Conservation (phyloP, 768 basidiomycete genomes). For the Nevesoporus exiguus region DNA sequence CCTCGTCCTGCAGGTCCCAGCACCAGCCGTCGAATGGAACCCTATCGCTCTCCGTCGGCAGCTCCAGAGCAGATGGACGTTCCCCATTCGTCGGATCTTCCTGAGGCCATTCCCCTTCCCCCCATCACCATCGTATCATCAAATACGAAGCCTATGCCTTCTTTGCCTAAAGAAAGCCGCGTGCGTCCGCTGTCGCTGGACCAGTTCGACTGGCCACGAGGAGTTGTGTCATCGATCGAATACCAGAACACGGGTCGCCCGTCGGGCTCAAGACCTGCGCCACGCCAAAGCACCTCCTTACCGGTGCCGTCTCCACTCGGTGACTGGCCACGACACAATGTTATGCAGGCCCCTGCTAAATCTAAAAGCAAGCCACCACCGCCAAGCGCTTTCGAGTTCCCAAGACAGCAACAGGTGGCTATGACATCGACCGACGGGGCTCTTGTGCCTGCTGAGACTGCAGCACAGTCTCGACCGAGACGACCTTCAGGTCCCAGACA, state of each 20-base stretch:
- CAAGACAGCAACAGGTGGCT: not conserved
- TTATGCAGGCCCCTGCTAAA: slow-evolving; percentile 26
- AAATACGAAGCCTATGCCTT: slow-evolving; percentile 13
- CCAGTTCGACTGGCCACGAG: slow-evolving; percentile 7
- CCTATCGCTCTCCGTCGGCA: slow-evolving; percentile 32
- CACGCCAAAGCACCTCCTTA: slow-evolving; percentile 10
- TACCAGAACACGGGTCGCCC: slow-evolving; percentile 33
- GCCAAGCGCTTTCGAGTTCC: slow-evolving; percentile 25
- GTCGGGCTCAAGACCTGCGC: slow-evolving; percentile 1
- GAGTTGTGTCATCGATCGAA: slow-evolving; percentile 24
- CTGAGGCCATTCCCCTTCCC: slow-evolving; percentile 24
- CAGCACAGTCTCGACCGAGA: slow-evolving; percentile 23
- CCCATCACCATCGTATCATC: slow-evolving; percentile 19
- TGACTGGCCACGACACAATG: slow-evolving; percentile 51
- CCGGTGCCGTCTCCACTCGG: slow-evolving; percentile 47
- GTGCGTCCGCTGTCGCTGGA: slow-evolving; percentile 9
- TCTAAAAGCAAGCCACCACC: slow-evolving; percentile 13
- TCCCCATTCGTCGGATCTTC: slow-evolving; percentile 12
- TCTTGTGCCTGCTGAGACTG: not conserved
- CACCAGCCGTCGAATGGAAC: slow-evolving; percentile 48
- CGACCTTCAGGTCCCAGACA: slow-evolving; percentile 34
- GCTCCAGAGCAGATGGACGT: slow-evolving; percentile 23
- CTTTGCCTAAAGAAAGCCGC: slow-evolving; percentile 3
- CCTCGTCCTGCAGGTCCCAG: slow-evolving; percentile 39
- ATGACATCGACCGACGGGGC: slow-evolving; percentile 8